Base-by-base conservation (phyloP, 768 basidiomycete genomes). In the Pulveroboletus sp. region DNA sequence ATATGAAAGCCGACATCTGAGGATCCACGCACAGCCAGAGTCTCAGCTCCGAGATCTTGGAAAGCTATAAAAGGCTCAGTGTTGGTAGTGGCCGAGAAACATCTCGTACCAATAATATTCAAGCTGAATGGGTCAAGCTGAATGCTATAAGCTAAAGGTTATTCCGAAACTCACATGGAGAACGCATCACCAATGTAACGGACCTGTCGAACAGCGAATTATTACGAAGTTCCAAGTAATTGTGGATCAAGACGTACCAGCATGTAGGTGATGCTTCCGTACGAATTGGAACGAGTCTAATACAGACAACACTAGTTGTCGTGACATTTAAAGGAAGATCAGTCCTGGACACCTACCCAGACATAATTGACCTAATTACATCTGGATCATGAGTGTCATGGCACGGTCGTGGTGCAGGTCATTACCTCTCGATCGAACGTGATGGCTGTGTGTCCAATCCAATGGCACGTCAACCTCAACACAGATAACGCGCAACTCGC, bases 121-220 rank as follows among this genome's bases (percentile, higher is more conserved):
- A 60, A 35, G 30, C 61, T 62, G 30, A 11, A 27, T 2, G 0
- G 5, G 1, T 32, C 17, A 29, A 6, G 19, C 42, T 49, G 3
- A 45, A 38, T 40, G 27, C 16, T 13, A 7, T 40, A 37, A 24
- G 45, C 23, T n/a, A n/a, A 26, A 6, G 14, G 10, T 5, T 2
- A 30, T 23, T 5, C 6, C 12, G 20, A 22, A 8, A 24, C 62
- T 53, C 24, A 62, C 61, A 58, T 55, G 19, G 43, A 47, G 23
- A 63, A 20, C 3, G 29, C 47, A 29, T 63, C 47, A n/a, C 61
- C 61, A 2, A 63, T 44, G 14, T 61, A 62, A 8, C 62, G 62
- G n/a, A 62, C 61, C 61, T 63, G 13, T 13, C 17, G 13, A 4
- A 22, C 17, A 19, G 9, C 6, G 6, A 1, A 13, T 19, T 17